phyloP scores from a whole-genome alignment of 805 yeast genomes.

The Metschnikowia baotianmanensis region DNA sequence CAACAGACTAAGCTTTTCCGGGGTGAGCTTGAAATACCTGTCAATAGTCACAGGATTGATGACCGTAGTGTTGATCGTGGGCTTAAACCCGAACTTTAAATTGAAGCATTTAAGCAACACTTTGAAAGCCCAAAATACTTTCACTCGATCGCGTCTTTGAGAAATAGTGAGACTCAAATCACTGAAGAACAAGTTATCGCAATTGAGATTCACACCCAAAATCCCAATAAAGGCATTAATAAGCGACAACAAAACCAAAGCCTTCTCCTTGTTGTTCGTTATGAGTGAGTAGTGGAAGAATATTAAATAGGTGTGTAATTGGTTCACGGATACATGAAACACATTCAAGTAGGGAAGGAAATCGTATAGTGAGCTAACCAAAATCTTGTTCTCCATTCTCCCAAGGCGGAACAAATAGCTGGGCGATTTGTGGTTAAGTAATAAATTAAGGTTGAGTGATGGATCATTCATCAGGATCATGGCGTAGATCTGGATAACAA shows the following conservation, averaged over 20 bases:
- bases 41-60: constrained; percentile 48
- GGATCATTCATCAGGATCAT: constrained; percentile 53
- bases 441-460: constrained; percentile 38
- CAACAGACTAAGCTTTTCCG: constrained; percentile 39
- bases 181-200: constrained; percentile 43
- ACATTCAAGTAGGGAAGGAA: constrained; percentile 49
- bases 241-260: constrained; percentile 35
- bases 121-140: constrained; percentile 47
- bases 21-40: constrained; percentile 43
- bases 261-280: constrained; percentile 42
- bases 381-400: constrained; percentile 12
- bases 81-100: constrained; percentile 44
- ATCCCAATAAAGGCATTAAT: constrained; percentile 44
- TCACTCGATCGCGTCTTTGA: constrained; percentile 39
- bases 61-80: constrained; percentile 45
- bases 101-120: constrained; percentile 42
- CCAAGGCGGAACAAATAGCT: constrained; percentile 20
- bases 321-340: constrained; percentile 45
- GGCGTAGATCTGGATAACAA: constrained; percentile 47
- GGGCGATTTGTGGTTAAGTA: constrained; percentile 38
- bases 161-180: constrained; percentile 41
- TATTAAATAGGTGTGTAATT: constrained; percentile 49
- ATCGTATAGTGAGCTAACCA: constrained; percentile 40
- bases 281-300: constrained; percentile 47
- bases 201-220: constrained; percentile 41